Evolutionary conservation across 2,329 filamentous ascomycete species (phyloP).

Genomic region (Ciborinia camelliae): DNA sequence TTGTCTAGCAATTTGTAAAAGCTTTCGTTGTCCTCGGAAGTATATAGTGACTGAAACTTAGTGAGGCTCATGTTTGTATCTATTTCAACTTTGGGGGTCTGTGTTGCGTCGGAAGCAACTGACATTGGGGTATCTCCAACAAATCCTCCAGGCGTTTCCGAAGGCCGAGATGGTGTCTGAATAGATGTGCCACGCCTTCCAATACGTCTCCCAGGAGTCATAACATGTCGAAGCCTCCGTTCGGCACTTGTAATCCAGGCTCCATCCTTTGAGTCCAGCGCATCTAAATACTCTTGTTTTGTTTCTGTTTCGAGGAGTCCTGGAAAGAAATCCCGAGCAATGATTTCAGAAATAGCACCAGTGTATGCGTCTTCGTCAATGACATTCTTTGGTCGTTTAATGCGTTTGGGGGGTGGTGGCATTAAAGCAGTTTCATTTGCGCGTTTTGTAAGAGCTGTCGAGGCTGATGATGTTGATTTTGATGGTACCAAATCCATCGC

Average conservation of each 20-base stretch:
- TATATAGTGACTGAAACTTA: constrained; percentile 88
- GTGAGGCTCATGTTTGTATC: constrained; percentile 78
- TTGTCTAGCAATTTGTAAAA: constrained; percentile 91
- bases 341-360: constrained; percentile 85
- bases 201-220: constrained; percentile 67
- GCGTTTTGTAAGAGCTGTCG: constrained; percentile 61
- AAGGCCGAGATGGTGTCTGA: constrained; percentile 36
- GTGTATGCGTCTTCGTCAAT: constrained; percentile 95
- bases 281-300: constrained; percentile 89
- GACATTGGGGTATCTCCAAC: constrained; percentile 72
- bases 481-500: constrained; percentile 20
- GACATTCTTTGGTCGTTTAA: constrained; percentile 83
- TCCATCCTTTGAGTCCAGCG: constrained; percentile 78
- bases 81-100: constrained; percentile 46
- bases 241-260: constrained; percentile 84
- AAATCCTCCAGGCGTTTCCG: constrained; percentile 63
- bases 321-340: constrained; percentile 94
- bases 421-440: constrained; percentile 68
- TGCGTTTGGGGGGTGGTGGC: constrained; percentile 89
- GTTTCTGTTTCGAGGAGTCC: constrained; percentile 81
- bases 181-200: constrained; percentile 37
- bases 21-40: constrained; percentile 95
- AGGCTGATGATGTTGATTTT: constrained; percentile 32
- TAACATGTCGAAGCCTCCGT: constrained; percentile 67
- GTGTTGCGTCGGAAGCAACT: constrained; percentile 43